Conservation (phyloP, 129 eudicot genomes). For the Flaveria bidentis region DNA sequence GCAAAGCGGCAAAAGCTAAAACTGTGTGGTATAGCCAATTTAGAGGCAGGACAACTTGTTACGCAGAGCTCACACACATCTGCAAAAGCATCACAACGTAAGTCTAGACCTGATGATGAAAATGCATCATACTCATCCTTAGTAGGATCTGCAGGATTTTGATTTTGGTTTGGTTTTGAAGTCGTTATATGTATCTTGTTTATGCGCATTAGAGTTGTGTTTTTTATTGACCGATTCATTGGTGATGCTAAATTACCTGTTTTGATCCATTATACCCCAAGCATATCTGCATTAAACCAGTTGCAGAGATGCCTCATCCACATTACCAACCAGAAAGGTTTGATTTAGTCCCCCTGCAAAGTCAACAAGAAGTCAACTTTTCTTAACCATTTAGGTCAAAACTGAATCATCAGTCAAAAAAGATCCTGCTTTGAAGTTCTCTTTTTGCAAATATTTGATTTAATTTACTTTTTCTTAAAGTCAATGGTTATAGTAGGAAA, state of each 20-base stretch:
- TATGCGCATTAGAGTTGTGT: constrained; percentile 13
- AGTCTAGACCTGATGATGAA: constrained; percentile 52
- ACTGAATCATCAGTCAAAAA: not conserved
- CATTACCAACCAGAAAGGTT: not conserved
- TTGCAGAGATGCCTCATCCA: not conserved
- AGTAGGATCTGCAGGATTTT: constrained; percentile 82
- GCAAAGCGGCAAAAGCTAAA: constrained; percentile 59
- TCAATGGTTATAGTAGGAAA: not conserved
- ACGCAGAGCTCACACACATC: constrained; percentile 28
- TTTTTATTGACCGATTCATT: not conserved
- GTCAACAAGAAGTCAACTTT: not conserved
- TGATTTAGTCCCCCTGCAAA: not conserved
- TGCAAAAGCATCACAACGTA: constrained; percentile 26
- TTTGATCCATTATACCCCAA: not conserved
- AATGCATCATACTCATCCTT: constrained; percentile 72
- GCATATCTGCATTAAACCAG: not conserved
- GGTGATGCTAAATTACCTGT: not conserved
- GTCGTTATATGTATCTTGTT: not conserved
- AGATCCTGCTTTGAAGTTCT: not conserved
- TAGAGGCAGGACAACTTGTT: constrained; percentile 46
- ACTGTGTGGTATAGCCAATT: constrained; percentile 56
- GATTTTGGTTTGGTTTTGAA: constrained; percentile 10
- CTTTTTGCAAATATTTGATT: not conserved
- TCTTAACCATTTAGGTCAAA: not conserved
- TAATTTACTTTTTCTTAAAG: not conserved